These are phyloP conservation scores for Ramaria sp. DNA, from an alignment of 768 basidiomycete species.

Conservation along the genomic window DNA sequence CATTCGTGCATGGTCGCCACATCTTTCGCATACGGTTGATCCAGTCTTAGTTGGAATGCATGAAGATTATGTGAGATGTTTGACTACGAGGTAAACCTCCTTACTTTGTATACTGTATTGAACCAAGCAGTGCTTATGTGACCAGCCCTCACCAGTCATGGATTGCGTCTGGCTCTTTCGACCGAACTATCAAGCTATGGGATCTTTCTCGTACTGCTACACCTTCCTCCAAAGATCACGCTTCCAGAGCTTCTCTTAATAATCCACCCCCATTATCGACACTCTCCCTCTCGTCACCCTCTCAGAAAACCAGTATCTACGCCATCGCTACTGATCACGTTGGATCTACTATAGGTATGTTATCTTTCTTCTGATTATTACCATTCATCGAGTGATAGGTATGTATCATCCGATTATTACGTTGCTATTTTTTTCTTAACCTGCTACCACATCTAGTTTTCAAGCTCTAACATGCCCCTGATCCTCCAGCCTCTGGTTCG, in stretches of 20 bases:
- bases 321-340: conserved; percentile 70
- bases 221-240: conserved; percentile 9
- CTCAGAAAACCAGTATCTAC: conserved; percentile 64
- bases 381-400: neutral
- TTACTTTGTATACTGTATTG: neutral
- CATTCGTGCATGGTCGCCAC: conserved; percentile 88
- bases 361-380: neutral
- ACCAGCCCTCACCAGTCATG: conserved; percentile 68
- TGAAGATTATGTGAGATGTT: conserved; percentile 77
- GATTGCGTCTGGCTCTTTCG: conserved; percentile 91
- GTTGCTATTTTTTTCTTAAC: neutral
- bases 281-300: conserved; percentile 7
- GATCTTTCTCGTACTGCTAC: conserved; percentile 47
- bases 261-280: neutral
- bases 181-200: conserved; percentile 91
- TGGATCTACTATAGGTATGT: conserved; percentile 49
- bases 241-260: neutral
- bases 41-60: conserved; percentile 67
- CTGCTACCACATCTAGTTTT: neutral
- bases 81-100: conserved; percentile 53
- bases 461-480: neutral
- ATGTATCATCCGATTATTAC: neutral
- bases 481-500: conserved; percentile 57
- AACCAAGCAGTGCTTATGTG: neutral
- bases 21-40: conserved; percentile 44